A percentile compares a stretch with the other conserved stretches of the same genome.
These are phyloP conservation scores for Nakaseomyces uthaithaninus DNA, from an alignment of 1,139 yeast species.

Conservation along the genomic window DNA sequence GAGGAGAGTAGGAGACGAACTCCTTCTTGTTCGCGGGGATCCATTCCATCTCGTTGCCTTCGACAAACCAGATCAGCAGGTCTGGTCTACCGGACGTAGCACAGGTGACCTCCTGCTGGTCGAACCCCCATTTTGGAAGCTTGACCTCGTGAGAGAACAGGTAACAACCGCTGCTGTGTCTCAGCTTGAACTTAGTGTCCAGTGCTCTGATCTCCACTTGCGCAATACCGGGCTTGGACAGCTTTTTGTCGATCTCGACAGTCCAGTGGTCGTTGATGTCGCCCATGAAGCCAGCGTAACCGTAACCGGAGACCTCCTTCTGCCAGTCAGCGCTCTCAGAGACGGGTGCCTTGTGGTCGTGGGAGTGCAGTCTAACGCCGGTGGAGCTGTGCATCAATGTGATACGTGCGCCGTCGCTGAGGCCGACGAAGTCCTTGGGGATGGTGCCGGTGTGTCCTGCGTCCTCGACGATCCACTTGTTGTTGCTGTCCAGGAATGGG, in stretches of 20 bases:
- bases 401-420: constrained; percentile 71
- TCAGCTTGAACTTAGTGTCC: constrained; percentile 75
- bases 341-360: constrained; percentile 91
- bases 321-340: constrained; percentile 86
- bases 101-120: constrained; percentile 94
- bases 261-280: constrained; percentile 95
- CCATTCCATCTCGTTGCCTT: constrained; percentile 53
- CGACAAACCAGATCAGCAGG: constrained; percentile 82
- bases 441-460: constrained; percentile 43
- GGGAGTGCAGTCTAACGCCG: constrained; percentile 84
- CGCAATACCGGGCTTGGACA: constrained; percentile 51
- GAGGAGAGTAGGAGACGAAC: constrained; percentile 51
- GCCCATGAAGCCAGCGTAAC: constrained; percentile 83
- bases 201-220: constrained; percentile 64
- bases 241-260: constrained; percentile 69
- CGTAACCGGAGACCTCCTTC: constrained; percentile 89
- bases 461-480: constrained; percentile 74
- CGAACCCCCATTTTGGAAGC: constrained; percentile 92
- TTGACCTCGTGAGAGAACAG: constrained; percentile 79
- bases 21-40: constrained; percentile 41
- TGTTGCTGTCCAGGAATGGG: constrained; percentile 86
- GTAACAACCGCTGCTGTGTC: constrained; percentile 84
- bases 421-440: constrained; percentile 47
- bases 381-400: constrained; percentile 67
- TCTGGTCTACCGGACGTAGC: constrained; percentile 72